Base-by-base conservation (phyloP, 176 grass and related monocot genomes). In the Miscanthus lutarioriparius region DNA sequence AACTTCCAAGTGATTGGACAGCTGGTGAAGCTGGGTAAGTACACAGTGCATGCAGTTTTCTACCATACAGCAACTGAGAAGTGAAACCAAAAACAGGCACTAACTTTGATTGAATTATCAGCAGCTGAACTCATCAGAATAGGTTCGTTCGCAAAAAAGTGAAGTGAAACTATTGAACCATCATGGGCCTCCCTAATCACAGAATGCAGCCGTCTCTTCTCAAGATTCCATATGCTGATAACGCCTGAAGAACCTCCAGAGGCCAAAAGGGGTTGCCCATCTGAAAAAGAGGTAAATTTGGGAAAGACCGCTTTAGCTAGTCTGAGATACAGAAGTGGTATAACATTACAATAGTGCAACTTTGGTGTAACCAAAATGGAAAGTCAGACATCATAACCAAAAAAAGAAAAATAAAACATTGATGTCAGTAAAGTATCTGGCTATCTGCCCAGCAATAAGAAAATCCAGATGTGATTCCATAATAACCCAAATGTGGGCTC, bases 91-190 rank as follows among this genome's bases (percentile, higher is more conserved):
- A 64, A 54, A 33, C 23, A 72, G 49, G 30, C 30, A 86, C 89
- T 70, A 89, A 98, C 93, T 84, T 98, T 98, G 56, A 98, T 92
- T 87, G 96, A 98, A 93, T 98, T 98, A 84, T 98, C 96, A 85
- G 89, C 77, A 89, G 96, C 91, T 67, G 96, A 95, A 84, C 96
- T 98, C 93, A 98, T 93, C 74, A 98, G 78, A 86, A 98, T 67
- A 84, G 96, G 96, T 85, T 98, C 96, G 56, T 95, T 98, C 15
- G 91, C 89, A 68, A 98, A 95, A 84, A 90, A 95, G 87, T 98
- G 91, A 68, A 95, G 89, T 20, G 96, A 95, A 78, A 98, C 62
- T 64, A 98, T 95, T 74, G 92, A 84, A 58, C 78, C 87, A 94
- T 98, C 96, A 67, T 98, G 96, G 40, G 93, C 96, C 70, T 98